Conservation (phyloP, 768 basidiomycete species). For the Nidula microcarpa region DNA sequence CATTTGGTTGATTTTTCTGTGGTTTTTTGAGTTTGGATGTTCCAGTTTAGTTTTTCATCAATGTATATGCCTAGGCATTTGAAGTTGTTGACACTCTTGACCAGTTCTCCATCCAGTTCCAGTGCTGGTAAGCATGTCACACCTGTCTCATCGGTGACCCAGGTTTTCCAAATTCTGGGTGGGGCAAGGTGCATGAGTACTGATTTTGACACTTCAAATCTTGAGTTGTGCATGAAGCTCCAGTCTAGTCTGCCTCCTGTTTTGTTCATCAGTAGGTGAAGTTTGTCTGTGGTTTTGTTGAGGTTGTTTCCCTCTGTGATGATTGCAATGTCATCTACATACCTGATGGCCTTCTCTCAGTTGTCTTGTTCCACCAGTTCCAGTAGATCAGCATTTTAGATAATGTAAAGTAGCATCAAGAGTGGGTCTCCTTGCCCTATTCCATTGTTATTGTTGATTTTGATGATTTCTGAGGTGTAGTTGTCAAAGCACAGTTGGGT, state of each 20-base stretch:
- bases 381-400: conserved; percentile 19
- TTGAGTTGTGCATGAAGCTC: conserved; percentile 19
- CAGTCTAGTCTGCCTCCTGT: conserved; percentile 18
- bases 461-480: conserved; percentile 8
- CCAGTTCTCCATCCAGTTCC: not conserved
- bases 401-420: conserved; percentile 17
- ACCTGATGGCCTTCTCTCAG: conserved; percentile 16
- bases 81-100: not conserved
- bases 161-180: not conserved
- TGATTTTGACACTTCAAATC: conserved; percentile 26
- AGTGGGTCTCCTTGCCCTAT: conserved; percentile 18
- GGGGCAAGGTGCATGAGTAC: conserved; percentile 17
- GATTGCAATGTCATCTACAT: conserved; percentile 22
- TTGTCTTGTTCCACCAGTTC: conserved; percentile 3
- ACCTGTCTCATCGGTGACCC: not conserved
- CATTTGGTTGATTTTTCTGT: conserved; percentile 7
- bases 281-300: conserved; percentile 9
- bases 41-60: conserved; percentile 11
- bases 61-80: conserved; percentile 12
- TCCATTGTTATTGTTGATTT: conserved; percentile 3
- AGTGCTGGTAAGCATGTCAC: not conserved
- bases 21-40: conserved; percentile 4
- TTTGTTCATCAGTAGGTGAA: conserved; percentile 21
- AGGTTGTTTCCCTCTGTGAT: conserved; percentile 20
- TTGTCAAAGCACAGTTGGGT: conserved; percentile 13